Evolutionary conservation across 805 yeast species (phyloP).

Genomic region (Suhomyces sp.): DNA sequence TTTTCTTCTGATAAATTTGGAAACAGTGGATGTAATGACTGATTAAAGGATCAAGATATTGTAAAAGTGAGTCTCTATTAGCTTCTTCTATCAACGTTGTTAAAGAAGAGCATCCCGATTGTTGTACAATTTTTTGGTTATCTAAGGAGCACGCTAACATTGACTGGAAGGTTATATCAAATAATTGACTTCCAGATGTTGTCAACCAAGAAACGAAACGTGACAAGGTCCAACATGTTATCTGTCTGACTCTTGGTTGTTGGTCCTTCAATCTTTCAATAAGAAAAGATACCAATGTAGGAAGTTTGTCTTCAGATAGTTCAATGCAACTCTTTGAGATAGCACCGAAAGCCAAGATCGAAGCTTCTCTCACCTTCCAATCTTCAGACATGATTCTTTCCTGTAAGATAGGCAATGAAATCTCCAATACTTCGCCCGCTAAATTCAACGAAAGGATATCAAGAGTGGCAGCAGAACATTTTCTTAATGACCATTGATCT

Average conservation of each 20-base stretch:
- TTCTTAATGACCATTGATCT: conserved; percentile 86
- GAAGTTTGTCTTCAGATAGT: conserved; percentile 66
- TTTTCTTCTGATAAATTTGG: conserved; percentile 73
- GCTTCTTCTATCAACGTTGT: conserved; percentile 80
- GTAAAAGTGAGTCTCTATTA: conserved; percentile 58
- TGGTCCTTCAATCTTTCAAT: conserved; percentile 74
- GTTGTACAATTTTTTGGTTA: conserved; percentile 88
- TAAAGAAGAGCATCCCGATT: conserved; percentile 86
- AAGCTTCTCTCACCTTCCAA: conserved; percentile 93
- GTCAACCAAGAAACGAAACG: conserved; percentile 84
- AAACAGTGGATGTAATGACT: conserved; percentile 74
- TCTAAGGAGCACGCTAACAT: conserved; percentile 77
- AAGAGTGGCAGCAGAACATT: conserved; percentile 91
- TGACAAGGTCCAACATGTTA: conserved; percentile 93
- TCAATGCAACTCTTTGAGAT: conserved; percentile 86
- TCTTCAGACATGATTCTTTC: conserved; percentile 63
- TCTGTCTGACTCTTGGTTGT: conserved; percentile 86
- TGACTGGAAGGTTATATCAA: conserved; percentile 75
- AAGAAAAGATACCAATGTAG: conserved; percentile 78
- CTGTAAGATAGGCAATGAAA: conserved; percentile 73
- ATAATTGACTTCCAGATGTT: conserved; percentile 63
- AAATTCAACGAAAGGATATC: conserved; percentile 72
- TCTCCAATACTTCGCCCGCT: conserved; percentile 65
- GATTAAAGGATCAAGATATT: conserved; percentile 65
- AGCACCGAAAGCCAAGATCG: conserved; percentile 93